These are phyloP conservation scores for Trypanosoma grayi DNA, from an alignment of 208 protist species.

Conservation along the genomic window DNA sequence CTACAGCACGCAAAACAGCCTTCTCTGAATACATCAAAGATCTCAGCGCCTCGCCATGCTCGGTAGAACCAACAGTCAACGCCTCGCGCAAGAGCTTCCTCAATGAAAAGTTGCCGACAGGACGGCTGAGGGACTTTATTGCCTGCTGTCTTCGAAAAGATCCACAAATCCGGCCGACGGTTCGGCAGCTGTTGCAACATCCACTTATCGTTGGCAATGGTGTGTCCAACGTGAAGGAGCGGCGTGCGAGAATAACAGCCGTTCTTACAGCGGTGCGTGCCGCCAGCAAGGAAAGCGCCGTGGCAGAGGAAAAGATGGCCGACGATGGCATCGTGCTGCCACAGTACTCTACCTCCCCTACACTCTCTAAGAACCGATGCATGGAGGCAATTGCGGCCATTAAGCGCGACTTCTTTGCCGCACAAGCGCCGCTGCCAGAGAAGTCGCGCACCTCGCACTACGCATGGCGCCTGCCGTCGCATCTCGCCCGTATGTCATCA, in stretches of 20 bases:
- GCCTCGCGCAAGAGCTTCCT: slow-evolving; percentile 19
- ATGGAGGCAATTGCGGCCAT: slow-evolving; percentile 30
- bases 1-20: neutral
- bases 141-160: slow-evolving; percentile 33
- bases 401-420: slow-evolving; percentile 29
- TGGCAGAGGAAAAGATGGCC: slow-evolving; percentile 8
- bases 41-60: slow-evolving; percentile 20
- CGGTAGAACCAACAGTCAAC: slow-evolving; percentile 17
- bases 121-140: slow-evolving; percentile 32
- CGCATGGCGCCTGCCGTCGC: slow-evolving; percentile 20
- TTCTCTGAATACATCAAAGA: slow-evolving; percentile 34
- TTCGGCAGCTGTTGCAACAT: slow-evolving; percentile 26
- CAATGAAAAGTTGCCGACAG: slow-evolving; percentile 13
- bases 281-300: slow-evolving; percentile 5
- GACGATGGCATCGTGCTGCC: slow-evolving; percentile 25
- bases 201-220: slow-evolving; percentile 14
- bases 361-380: slow-evolving; percentile 19
- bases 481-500: slow-evolving; percentile 14
- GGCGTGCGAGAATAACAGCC: slow-evolving; percentile 9
- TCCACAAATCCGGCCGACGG: slow-evolving; percentile 19
- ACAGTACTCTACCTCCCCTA: slow-evolving; percentile 16
- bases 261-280: slow-evolving; percentile 6
- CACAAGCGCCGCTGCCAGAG: slow-evolving; percentile 14
- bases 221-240: slow-evolving; percentile 8
- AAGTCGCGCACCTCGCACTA: slow-evolving; percentile 16